phyloP scores from a whole-genome alignment of 805 yeast species.

The Diddensiella santjacobensis region DNA sequence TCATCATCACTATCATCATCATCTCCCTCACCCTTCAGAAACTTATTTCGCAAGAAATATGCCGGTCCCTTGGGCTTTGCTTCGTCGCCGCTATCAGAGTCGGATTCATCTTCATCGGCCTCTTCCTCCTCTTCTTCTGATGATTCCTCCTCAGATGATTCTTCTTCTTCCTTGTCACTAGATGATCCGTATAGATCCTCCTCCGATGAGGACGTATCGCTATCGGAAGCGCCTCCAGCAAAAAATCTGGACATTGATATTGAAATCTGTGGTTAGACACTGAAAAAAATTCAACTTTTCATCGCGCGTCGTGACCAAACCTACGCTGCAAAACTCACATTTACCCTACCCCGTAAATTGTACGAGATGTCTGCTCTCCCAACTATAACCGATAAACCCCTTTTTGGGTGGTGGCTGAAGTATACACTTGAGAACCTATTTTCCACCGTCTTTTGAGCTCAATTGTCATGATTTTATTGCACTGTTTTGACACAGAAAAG shows the following conservation, averaged over 20 bases:
- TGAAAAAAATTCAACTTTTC: too few species aligned
- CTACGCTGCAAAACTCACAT: too few species aligned
- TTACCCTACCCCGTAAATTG: too few species aligned
- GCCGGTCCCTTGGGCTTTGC: slow-evolving; percentile 36
- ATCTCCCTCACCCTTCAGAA: slow-evolving; percentile 36
- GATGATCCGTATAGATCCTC: slow-evolving; percentile 45
- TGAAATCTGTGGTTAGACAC: too few species aligned
- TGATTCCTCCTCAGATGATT: slow-evolving; percentile 27
- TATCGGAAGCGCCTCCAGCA: slow-evolving; percentile 50
- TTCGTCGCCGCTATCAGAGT: slow-evolving; percentile 42
- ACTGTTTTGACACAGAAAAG: too few species aligned
- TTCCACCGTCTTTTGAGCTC: too few species aligned
- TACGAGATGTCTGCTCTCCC: too few species aligned
- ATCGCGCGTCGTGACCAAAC: too few species aligned
- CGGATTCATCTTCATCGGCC: slow-evolving; percentile 43
- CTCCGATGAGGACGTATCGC: slow-evolving; percentile 63
- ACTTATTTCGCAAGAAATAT: slow-evolving; percentile 32
- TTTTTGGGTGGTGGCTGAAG: too few species aligned
- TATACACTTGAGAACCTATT: too few species aligned
- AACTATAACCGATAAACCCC: too few species aligned
- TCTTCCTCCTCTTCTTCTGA: slow-evolving; percentile 34
- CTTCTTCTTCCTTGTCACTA: slow-evolving; percentile 35
- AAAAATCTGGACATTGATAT: slow-evolving; percentile 97
- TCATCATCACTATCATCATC: slow-evolving; percentile 59
- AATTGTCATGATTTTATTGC: too few species aligned